Conservation (phyloP, 257 asterid genomes). For the Solanum paucissectum region DNA sequence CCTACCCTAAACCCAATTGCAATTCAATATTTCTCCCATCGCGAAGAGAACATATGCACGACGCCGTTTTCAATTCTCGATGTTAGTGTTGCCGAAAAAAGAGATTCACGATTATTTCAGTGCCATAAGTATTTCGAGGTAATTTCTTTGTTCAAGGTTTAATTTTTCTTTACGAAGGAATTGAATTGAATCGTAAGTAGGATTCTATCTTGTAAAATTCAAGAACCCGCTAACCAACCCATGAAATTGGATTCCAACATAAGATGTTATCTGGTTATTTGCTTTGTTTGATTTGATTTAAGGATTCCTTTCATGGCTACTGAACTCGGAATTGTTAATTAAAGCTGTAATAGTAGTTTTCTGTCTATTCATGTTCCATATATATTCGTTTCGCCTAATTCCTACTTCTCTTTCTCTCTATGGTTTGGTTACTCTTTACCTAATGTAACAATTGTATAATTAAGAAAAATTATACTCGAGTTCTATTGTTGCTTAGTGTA, state of each 20-base stretch:
- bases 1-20: too few species aligned
- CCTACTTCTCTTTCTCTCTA: too few species aligned
- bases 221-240: not conserved
- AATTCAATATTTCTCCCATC: too few species aligned
- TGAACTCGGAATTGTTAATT: not conserved
- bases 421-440: too few species aligned
- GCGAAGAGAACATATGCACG: not conserved
- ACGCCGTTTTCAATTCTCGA: not conserved
- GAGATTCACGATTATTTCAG: not conserved
- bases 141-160: too few species aligned
- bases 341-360: not conserved
- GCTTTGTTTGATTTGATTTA: not conserved
- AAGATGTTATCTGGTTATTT: not conserved
- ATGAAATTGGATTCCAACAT: not conserved
- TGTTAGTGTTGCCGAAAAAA: too few species aligned
- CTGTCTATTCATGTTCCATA: too few species aligned
- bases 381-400: too few species aligned
- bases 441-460: not conserved
- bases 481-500: not conserved
- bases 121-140: too few species aligned
- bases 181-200: too few species aligned
- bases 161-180: not conserved
- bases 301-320: not conserved
- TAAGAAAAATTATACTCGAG: too few species aligned
- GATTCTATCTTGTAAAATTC: too few species aligned